Evolutionary conservation across 768 basidiomycete species (phyloP).

Genomic region (Tylopilus intermedius): DNA sequence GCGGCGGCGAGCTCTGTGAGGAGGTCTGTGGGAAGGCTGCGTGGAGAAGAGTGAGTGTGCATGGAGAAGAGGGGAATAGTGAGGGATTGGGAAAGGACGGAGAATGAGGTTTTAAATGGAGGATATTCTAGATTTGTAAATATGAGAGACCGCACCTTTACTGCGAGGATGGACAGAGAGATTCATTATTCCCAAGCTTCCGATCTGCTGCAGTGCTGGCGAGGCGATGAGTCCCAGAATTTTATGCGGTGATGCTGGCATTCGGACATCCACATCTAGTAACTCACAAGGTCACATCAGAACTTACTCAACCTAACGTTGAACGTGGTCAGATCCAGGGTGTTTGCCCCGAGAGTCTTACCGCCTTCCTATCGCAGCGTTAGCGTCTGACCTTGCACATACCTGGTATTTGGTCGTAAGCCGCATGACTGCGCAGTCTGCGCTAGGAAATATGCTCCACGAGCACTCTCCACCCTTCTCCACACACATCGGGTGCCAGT

Average conservation of each 20-base stretch:
- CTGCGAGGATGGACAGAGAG: neutral
- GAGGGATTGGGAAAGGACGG: constrained; percentile 1
- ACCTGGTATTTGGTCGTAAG: neutral
- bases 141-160: constrained; percentile 3
- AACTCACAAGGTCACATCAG: constrained; percentile 8
- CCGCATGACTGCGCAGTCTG: neutral
- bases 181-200: neutral
- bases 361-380: neutral
- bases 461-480: neutral
- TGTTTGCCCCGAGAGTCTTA: neutral
- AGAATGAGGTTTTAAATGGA: neutral
- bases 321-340: neutral
- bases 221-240: constrained; percentile 11
- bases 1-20: constrained; percentile 42
- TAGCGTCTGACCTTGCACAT: neutral
- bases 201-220: constrained; percentile 4
- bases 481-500: neutral
- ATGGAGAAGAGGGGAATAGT: constrained; percentile 15
- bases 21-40: constrained; percentile 24
- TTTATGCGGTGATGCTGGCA: constrained; percentile 6
- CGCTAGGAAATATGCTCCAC: too few relatives aligned
- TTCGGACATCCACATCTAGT: constrained; percentile 3
- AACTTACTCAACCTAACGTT: constrained; percentile 1
- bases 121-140: constrained; percentile 11
- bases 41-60: constrained; percentile 2